phyloP scores from a whole-genome alignment of 2,329 filamentous ascomycete genomes.

The Fusarium verticillioides region DNA sequence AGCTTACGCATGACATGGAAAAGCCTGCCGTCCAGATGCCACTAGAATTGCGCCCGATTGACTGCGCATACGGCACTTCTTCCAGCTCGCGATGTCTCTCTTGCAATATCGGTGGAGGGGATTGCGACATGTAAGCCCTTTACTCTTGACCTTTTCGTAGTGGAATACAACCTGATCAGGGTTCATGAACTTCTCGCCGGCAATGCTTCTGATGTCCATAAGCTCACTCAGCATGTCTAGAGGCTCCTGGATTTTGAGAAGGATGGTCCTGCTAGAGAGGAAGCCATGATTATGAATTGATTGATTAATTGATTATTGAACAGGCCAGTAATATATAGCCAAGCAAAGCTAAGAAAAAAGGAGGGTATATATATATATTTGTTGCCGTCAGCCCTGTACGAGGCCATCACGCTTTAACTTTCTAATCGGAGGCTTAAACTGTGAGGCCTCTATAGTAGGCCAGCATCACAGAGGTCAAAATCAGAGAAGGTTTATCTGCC shows the following conservation, averaged over 20 bases:
- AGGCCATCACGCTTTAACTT: too few relatives aligned
- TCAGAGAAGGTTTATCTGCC: too few relatives aligned
- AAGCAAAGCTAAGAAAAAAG: slow-evolving; percentile 8
- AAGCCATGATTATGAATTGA: slow-evolving; percentile 61
- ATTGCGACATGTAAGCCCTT: background rate
- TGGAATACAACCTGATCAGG: background rate
- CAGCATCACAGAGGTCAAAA: too few relatives aligned
- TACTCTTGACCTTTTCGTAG: background rate
- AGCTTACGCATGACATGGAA: background rate
- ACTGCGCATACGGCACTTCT: background rate
- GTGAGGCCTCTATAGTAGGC: too few relatives aligned
- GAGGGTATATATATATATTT: background rate
- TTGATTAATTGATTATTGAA: background rate
- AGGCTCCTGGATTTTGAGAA: background rate
- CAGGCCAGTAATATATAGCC: background rate
- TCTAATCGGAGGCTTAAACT: too few relatives aligned
- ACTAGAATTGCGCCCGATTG: background rate
- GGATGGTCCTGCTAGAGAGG: background rate
- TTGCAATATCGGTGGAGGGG: background rate
- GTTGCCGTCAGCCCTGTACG: too few relatives aligned
- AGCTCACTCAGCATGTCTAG: background rate
- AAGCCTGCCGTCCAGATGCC: background rate
- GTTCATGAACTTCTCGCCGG: background rate
- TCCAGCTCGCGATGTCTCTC: background rate
- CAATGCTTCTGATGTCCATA: background rate